phyloP scores from a whole-genome alignment of 257 asterid genomes.

The Lycium barbarum region DNA sequence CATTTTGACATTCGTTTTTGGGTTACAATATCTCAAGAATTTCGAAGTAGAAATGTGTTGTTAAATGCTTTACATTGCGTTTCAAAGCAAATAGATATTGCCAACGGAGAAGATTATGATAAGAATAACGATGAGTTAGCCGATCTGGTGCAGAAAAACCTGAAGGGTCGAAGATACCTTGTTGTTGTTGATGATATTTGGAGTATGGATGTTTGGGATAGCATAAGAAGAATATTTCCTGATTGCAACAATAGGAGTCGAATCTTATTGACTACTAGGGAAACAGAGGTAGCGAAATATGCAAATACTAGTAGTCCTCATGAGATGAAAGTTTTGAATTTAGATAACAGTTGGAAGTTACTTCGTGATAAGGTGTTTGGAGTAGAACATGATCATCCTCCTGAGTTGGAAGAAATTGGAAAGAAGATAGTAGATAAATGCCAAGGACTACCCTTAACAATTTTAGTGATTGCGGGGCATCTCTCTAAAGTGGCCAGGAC shows the following conservation, averaged over 20 bases:
- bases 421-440: not conserved
- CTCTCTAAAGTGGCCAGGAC: not conserved
- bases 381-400: not conserved
- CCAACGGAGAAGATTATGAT: too few species aligned
- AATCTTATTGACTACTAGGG: slow-evolving; percentile 25
- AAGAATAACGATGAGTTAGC: not conserved
- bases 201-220: not conserved
- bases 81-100: too few species aligned
- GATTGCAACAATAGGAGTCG: not conserved
- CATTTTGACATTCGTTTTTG: too few species aligned
- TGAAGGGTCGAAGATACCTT: not conserved
- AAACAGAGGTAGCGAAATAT: not conserved
- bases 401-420: not conserved
- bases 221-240: not conserved
- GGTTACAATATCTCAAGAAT: too few species aligned
- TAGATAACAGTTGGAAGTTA: not conserved
- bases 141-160: rapidly evolving
- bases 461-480: not conserved
- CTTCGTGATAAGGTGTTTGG: slow-evolving; percentile 5
- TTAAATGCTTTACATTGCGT: too few species aligned
- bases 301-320: not conserved
- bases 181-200: not conserved
- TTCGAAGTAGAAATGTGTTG: too few species aligned
- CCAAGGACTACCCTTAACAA: not conserved
- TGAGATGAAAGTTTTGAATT: not conserved